Evolutionary conservation across 768 basidiomycete genomes (phyloP).

Genomic region (Pulveroboletus sp.): DNA sequence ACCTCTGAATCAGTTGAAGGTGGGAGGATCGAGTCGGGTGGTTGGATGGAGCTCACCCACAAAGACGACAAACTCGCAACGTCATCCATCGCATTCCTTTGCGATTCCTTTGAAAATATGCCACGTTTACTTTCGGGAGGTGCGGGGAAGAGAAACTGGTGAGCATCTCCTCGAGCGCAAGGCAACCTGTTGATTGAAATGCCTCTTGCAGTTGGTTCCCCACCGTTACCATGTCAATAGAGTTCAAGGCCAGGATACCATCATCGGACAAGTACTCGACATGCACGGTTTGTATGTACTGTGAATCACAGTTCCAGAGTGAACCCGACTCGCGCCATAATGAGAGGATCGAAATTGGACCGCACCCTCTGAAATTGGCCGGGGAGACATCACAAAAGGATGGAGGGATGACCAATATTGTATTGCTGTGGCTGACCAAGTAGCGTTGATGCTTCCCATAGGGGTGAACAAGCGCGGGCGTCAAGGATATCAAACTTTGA

Average conservation of each 20-base stretch:
- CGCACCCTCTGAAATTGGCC: constrained; percentile 54
- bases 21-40: constrained; percentile 55
- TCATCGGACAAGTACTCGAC: constrained; percentile 39
- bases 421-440: constrained; percentile 58
- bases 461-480: constrained; percentile 25
- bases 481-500: constrained; percentile 24
- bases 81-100: constrained; percentile 53
- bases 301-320: constrained; percentile 48
- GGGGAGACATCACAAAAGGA: constrained; percentile 37
- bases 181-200: not conserved
- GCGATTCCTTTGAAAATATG: constrained; percentile 49
- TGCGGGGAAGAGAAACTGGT: constrained; percentile 29
- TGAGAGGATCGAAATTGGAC: constrained; percentile 59
- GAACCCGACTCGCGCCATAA: constrained; percentile 59
- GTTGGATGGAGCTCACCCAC: constrained; percentile 49
- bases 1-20: constrained; percentile 44
- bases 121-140: constrained; percentile 47
- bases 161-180: not conserved
- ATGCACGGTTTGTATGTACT: constrained; percentile 59
- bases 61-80: constrained; percentile 45
- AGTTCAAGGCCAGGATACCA: constrained; percentile 63
- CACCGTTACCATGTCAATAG: constrained; percentile 57
- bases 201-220: constrained; percentile 56
- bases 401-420: constrained; percentile 69
- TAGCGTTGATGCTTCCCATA: too few species aligned